phyloP scores from a whole-genome alignment of 2,329 filamentous ascomycete genomes.

The Plenodomus lindquistii region DNA sequence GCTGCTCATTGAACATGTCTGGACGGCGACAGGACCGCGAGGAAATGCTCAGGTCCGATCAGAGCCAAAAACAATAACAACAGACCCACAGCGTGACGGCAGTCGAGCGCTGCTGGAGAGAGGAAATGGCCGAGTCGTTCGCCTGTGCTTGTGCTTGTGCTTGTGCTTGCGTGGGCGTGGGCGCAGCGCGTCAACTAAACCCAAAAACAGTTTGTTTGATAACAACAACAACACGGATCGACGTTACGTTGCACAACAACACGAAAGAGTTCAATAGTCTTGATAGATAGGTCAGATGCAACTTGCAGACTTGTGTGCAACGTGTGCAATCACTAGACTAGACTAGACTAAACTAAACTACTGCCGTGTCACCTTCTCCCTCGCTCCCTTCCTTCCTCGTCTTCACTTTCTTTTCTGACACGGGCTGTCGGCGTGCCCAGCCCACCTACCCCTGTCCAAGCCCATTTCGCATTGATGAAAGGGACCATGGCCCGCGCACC shows the following conservation, averaged over 20 bases:
- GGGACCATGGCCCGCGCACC: too few relatives aligned
- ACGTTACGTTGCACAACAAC: constrained; percentile 4
- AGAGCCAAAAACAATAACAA: constrained; percentile 7
- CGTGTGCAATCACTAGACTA: background rate
- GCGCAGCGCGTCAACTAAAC: constrained; percentile 5
- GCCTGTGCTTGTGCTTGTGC: too few relatives aligned
- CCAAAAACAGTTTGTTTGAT: constrained; percentile 4
- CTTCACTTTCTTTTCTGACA: too few relatives aligned
- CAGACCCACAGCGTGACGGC: background rate
- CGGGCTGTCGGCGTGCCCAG: too few relatives aligned
- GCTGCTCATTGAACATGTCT: constrained; percentile 33
- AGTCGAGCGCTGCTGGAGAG: too few relatives aligned
- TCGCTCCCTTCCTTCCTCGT: too few relatives aligned
- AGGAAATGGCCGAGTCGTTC: constrained; percentile 14
- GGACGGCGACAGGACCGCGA: constrained; percentile 11
- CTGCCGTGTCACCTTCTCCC: too few relatives aligned
- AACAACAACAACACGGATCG: background rate
- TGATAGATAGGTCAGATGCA: background rate
- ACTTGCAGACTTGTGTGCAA: background rate
- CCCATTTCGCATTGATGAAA: too few relatives aligned
- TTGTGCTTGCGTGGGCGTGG: too few relatives aligned
- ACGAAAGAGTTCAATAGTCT: too few relatives aligned
- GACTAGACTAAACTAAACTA: too few relatives aligned
- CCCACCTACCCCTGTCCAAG: too few relatives aligned
- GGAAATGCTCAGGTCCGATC: constrained; percentile 21